Evolutionary conservation across 108 stramenopile species (phyloP), one percentile per base, ranked within the genome.

Genomic region (Nannochloropsis salina): DNA sequence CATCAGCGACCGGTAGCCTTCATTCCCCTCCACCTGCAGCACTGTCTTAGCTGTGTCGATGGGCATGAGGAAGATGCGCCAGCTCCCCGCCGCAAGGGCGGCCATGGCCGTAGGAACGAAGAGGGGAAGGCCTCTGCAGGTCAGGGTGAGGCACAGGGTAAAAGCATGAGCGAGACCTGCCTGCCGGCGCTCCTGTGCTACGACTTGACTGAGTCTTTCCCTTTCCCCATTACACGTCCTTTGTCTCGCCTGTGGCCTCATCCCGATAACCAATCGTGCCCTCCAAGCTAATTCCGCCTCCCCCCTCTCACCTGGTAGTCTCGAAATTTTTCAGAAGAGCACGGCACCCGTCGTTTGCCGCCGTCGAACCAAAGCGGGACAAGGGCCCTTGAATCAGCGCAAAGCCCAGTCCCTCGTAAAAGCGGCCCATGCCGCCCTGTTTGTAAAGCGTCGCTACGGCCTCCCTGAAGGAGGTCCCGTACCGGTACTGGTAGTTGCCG

Each of bases 21-120:
- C 20, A 3, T 80, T 80, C 2, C 86, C 96, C 89, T 96, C 95
- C 40, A 98, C 96, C 90, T 96, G 95, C 91, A 96, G 92, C 61
- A 91, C 94, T n/a, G 96, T 97, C 88, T 98, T 98, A 82, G 91
- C 93, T n/a, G 96, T 93, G 90, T 98, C 97, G 45, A 98, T 89
- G 0, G 97, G 97, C 95, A 95, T 96, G 21, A 97, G 85, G 86
- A 94, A 41, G 31, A 96, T 94, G 82, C 97, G 88, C 94, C 95
- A 98, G 20, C 90, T 43, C 41, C 94, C 96, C 22, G 97, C 97
- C 42, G 95, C 88, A 12, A 95, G 12, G 61, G 92, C 90, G 40
- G 94, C 94, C 31, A 96, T 89, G 9, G 94, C 84, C 31, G 95
- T 96, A 41, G 92, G 91, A 31, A 93, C 47, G 45, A 92, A 95